Conservation (phyloP, 305 asterid species). For the Fraxinus latifolia region DNA sequence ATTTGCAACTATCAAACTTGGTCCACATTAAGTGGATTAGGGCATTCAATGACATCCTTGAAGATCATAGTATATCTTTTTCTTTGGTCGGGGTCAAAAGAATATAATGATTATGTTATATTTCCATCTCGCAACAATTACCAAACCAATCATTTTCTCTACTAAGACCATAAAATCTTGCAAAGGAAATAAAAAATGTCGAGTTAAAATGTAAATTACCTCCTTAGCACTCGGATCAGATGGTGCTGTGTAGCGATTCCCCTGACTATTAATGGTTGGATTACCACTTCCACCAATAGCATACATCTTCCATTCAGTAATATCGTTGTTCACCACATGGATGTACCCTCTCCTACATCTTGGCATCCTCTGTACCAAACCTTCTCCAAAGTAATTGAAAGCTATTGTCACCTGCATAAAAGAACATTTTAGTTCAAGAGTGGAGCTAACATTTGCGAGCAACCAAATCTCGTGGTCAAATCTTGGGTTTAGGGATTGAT, state of each 20-base stretch:
- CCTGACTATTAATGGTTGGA: constrained; percentile 65
- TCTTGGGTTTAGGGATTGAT: neutral
- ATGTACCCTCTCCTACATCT: constrained; percentile 66
- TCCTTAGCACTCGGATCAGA: constrained; percentile 56
- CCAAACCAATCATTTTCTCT: neutral
- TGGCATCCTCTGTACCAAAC: constrained; percentile 68
- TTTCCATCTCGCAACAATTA: neutral
- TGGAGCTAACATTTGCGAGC: neutral
- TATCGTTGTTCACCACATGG: constrained; percentile 65
- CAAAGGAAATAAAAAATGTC: neutral
- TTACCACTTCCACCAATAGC: constrained; percentile 67
- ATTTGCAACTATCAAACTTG: neutral
- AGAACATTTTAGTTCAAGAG: neutral
- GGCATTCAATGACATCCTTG: neutral
- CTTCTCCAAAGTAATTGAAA: constrained; percentile 58
- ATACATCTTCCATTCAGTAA: constrained; percentile 63
- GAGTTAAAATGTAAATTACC: constrained; percentile 31
- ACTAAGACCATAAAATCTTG: neutral
- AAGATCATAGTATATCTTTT: neutral
- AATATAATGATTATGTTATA: neutral
- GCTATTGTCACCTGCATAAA: constrained; percentile 52
- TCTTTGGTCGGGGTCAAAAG: neutral
- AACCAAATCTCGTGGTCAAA: neutral
- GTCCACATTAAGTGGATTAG: neutral
- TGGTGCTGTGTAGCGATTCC: constrained; percentile 59